Evolutionary conservation across 2,329 filamentous ascomycete genomes (phyloP).

Genomic region (Spiromastix sp.): DNA sequence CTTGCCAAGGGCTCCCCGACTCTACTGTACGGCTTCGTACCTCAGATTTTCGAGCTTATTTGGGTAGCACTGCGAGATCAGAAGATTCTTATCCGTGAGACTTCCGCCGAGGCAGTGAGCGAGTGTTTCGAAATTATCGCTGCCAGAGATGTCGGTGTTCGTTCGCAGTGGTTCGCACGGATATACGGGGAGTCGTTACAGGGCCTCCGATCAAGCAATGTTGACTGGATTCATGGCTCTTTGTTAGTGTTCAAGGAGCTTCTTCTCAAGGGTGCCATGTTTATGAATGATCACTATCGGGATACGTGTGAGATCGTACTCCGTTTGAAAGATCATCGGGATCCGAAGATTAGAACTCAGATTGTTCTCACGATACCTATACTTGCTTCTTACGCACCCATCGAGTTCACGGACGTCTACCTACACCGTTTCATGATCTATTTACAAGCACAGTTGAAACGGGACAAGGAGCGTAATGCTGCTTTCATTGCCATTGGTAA

Average conservation of each 20-base stretch:
- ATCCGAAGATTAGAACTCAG: conserved; percentile 76
- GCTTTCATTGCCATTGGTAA: conserved; percentile 94
- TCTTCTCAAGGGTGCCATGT: conserved; percentile 92
- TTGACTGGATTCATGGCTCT: conserved; percentile 89
- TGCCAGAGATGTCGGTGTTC: conserved; percentile 80
- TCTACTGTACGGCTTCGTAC: conserved; percentile 88
- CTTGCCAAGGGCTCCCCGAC: conserved; percentile 88
- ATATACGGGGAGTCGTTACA: conserved; percentile 78
- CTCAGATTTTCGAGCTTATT: conserved; percentile 90
- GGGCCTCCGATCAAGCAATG: conserved; percentile 67
- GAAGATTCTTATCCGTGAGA: conserved; percentile 83
- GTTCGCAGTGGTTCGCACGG: conserved; percentile 77
- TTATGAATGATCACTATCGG: conserved; percentile 91
- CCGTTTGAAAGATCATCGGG: conserved; percentile 85
- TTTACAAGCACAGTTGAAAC: conserved; percentile 84
- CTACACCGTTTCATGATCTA: conserved; percentile 97
- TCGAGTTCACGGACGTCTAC: conserved; percentile 78
- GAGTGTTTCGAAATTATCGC: conserved; percentile 94
- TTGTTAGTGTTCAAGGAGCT: conserved; percentile 87
- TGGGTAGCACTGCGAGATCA: conserved; percentile 89
- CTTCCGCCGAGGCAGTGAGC: conserved; percentile 84
- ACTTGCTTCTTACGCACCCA: conserved; percentile 81
- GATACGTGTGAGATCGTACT: conserved; percentile 89
- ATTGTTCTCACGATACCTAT: conserved; percentile 87
- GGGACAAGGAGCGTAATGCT: conserved; percentile 86